Percentiles rank a stretch among this genome's conserved stretches.
These are phyloP conservation scores for Boletus speciosus DNA, from an alignment of 768 basidiomycete genomes.

Conservation along the genomic window DNA sequence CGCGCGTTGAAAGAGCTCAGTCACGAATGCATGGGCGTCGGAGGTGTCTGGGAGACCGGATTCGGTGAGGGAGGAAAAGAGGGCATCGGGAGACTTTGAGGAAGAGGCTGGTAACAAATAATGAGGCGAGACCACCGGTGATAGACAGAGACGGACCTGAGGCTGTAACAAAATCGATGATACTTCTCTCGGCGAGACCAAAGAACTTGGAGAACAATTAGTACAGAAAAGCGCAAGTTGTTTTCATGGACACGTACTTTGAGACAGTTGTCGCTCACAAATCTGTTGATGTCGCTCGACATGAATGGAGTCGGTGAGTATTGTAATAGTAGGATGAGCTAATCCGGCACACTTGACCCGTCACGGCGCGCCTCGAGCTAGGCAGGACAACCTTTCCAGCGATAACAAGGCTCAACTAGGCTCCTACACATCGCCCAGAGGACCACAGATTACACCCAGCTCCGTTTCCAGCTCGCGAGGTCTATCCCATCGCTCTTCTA, in stretches of 20 bases:
- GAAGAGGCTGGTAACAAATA: conserved; percentile 51
- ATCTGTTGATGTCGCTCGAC: conserved; percentile 64
- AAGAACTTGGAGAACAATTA: conserved; percentile 54
- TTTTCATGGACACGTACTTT: conserved; percentile 41
- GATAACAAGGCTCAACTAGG: neutral
- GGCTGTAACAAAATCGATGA: conserved; percentile 84
- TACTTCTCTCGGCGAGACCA: conserved; percentile 78
- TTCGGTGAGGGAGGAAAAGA: conserved; percentile 71
- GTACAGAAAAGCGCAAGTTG: neutral
- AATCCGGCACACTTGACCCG: neutral
- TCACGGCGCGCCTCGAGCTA: neutral
- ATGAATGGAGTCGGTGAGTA: conserved; percentile 32
- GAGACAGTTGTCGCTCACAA: conserved; percentile 76
- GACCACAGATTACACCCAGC: conserved; percentile 23
- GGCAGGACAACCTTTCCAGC: neutral
- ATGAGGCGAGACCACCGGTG: neutral
- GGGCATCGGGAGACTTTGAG: conserved; percentile 73
- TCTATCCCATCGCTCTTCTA: conserved; percentile 24
- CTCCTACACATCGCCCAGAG: conserved; percentile 10
- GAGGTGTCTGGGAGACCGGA: conserved; percentile 81
- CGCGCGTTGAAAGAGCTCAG: conserved; percentile 69
- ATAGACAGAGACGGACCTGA: conserved; percentile 50
- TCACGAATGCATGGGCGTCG: conserved; percentile 76
- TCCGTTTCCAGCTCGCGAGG: conserved; percentile 30
- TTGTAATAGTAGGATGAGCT: neutral